Evolutionary conservation across 2,329 filamentous ascomycete species (phyloP).

Genomic region (Boeremia lycopersici): DNA sequence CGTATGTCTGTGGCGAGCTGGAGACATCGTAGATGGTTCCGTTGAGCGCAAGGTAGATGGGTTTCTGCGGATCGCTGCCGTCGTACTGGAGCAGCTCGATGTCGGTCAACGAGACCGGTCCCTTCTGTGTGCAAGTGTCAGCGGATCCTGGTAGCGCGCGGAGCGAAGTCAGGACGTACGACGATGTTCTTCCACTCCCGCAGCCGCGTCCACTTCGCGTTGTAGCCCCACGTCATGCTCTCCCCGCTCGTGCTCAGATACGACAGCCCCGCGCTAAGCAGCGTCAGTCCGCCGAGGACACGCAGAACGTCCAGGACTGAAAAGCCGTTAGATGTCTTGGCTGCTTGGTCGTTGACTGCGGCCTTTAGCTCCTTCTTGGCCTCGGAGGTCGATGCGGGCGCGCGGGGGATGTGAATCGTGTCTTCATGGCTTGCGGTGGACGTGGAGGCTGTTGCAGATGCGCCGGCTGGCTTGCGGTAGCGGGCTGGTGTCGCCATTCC

Average conservation of each 20-base stretch:
- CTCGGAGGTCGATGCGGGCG: constrained; percentile 21
- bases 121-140: constrained; percentile 42
- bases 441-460: constrained; percentile 7
- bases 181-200: constrained; percentile 42
- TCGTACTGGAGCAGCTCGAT: constrained; percentile 76
- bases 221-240: constrained; percentile 49
- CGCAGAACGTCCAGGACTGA: constrained; percentile 68
- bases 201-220: constrained; percentile 46
- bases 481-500: constrained; percentile 32
- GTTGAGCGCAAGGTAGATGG: constrained; percentile 90
- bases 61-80: constrained; percentile 74
- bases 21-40: constrained; percentile 85
- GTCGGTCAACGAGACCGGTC: constrained; percentile 74
- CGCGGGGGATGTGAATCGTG: constrained; percentile 1
- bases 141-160: neutral
- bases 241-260: constrained; percentile 77
- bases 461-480: constrained; percentile 27
- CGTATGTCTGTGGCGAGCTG: constrained; percentile 60
- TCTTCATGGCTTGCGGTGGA: constrained; percentile 6
- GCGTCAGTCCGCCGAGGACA: constrained; percentile 68
- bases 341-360: constrained; percentile 32
- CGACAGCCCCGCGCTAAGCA: constrained; percentile 72
- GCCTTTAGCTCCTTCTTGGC: constrained; percentile 36
- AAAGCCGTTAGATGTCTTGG: constrained; percentile 27
- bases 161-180: constrained; percentile 24